These are phyloP conservation scores for Elaeis oleifera DNA, from an alignment of 202 grass and related monocot genomes.

Conservation along the genomic window DNA sequence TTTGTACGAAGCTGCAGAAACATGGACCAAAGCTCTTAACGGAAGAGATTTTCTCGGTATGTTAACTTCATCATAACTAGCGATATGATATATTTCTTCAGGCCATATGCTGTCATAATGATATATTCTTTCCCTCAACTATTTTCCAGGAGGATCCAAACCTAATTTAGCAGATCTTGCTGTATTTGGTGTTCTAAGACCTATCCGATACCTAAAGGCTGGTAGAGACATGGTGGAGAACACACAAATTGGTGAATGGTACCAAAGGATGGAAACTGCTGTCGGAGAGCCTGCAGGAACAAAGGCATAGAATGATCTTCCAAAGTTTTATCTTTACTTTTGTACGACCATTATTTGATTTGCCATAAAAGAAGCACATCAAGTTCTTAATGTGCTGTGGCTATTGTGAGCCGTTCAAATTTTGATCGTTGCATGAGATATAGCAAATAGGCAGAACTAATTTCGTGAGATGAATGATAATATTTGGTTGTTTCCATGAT, in stretches of 20 bases:
- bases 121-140: not conserved
- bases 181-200: constrained; percentile 76
- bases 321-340: no score
- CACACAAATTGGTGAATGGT: constrained; percentile 80
- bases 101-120: not conserved
- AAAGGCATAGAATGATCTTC: constrained; percentile 9
- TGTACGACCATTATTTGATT: no score
- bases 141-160: constrained; percentile 66
- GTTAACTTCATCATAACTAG: not conserved
- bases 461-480: no score
- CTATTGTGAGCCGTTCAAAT: no score
- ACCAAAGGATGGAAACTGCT: constrained; percentile 70
- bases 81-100: not conserved
- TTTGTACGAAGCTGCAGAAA: constrained; percentile 67
- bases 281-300: constrained; percentile 77
- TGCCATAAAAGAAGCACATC: no score
- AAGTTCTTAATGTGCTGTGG: no score
- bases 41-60: constrained; percentile 88
- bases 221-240: constrained; percentile 93
- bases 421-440: no score
- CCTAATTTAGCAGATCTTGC: constrained; percentile 92
- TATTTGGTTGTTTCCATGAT: no score
- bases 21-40: constrained; percentile 69
- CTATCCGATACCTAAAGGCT: constrained; percentile 64
- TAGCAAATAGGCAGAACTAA: no score